phyloP scores from a whole-genome alignment of 2,329 filamentous ascomycete species.

The Paraphoma chrysanthemicola region DNA sequence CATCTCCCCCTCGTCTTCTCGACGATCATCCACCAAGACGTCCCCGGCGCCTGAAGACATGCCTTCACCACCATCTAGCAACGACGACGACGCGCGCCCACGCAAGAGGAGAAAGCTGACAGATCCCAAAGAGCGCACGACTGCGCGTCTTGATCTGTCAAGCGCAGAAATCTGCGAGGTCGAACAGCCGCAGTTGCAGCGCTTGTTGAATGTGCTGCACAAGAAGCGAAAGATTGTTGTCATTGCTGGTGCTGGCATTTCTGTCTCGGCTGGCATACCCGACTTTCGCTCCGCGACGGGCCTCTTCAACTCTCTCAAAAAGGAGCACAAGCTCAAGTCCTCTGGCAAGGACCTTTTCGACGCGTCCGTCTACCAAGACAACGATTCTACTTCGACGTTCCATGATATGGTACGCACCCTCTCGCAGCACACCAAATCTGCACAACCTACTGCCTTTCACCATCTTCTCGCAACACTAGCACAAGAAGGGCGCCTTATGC shows the following conservation, averaged over 20 bases:
- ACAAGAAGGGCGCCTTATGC: constrained; percentile 82
- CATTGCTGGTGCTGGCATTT: constrained; percentile 95
- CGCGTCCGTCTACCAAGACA: constrained; percentile 95
- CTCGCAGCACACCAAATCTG: constrained; percentile 76
- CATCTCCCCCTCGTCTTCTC: constrained; percentile 53
- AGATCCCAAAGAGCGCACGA: constrained; percentile 71
- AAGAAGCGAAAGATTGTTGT: constrained; percentile 97
- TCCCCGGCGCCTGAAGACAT: constrained; percentile 56
- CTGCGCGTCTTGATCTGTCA: constrained; percentile 79
- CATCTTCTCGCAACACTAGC: constrained; percentile 90
- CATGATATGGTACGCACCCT: constrained; percentile 95
- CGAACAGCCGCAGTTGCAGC: constrained; percentile 69
- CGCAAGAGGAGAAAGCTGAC: constrained; percentile 74
- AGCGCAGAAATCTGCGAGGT: constrained; percentile 58
- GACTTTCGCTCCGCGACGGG: constrained; percentile 94
- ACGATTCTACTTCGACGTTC: constrained; percentile 86
- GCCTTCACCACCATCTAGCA: constrained; percentile 52
- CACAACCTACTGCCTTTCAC: constrained; percentile 87
- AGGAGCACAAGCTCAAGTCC: constrained; percentile 87
- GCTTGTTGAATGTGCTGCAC: constrained; percentile 75
- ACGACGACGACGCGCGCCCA: constrained; percentile 71
- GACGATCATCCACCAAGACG: constrained; percentile 53
- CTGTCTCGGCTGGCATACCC: constrained; percentile 93
- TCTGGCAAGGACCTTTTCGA: constrained; percentile 97
- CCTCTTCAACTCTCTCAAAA: constrained; percentile 83